Conservation (phyloP, 768 basidiomycete genomes). For the Pleurotus ostreatus region DNA sequence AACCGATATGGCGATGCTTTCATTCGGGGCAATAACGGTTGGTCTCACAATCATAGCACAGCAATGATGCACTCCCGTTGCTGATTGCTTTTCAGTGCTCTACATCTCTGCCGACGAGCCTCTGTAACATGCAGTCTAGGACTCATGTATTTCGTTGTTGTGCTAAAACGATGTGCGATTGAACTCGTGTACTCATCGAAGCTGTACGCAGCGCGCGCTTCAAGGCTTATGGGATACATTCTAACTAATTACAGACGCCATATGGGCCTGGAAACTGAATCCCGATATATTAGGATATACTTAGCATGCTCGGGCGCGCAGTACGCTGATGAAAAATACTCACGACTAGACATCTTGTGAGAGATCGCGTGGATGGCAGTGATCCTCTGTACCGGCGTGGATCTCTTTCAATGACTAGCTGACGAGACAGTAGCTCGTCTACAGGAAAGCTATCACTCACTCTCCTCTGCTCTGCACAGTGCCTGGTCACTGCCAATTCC, state of each 20-base stretch:
- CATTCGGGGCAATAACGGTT: constrained; percentile 91
- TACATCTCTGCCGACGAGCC: constrained; percentile 75
- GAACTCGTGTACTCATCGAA: background rate
- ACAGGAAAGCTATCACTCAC: no score
- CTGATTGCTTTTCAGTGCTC: constrained; percentile 42
- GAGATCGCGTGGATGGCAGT: background rate
- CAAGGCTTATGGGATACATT: no score
- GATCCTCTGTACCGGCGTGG: background rate
- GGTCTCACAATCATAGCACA: constrained; percentile 8
- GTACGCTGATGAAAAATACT: background rate
- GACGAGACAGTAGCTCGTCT: no score
- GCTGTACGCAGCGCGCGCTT: no score
- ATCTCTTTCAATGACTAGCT: background rate
- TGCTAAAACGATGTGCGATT: background rate
- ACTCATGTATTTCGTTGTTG: background rate
- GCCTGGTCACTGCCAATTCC: background rate
- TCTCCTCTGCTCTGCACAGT: background rate
- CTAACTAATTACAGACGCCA: background rate
- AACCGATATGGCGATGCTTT: constrained; percentile 95
- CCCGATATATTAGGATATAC: background rate
- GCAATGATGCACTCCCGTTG: background rate
- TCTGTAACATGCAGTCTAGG: constrained; percentile 28
- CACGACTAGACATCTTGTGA: constrained; percentile 5
- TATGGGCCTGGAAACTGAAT: background rate
- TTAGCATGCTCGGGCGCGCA: background rate